A percentile compares a stretch with the other conserved stretches of the same genome.
Evolutionary conservation across 441 rosid genomes (phyloP).

Genomic region (Hura crepitans): DNA sequence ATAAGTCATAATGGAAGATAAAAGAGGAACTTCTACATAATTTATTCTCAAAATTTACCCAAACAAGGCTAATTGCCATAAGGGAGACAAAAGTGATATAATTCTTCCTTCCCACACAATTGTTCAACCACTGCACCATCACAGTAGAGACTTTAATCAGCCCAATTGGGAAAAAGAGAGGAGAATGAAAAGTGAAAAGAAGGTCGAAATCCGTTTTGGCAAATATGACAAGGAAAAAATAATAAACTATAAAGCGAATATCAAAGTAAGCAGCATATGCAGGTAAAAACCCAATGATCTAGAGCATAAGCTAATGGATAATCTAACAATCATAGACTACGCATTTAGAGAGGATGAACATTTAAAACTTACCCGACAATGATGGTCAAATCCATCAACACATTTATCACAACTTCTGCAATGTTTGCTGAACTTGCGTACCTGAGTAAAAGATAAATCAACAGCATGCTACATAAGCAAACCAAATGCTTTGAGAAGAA

Average conservation of each 20-base stretch:
- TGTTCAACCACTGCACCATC: conserved; percentile 85
- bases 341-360: background rate
- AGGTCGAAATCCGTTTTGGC: background rate
- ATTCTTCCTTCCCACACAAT: conserved; percentile 88
- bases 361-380: conserved; percentile 68
- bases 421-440: conserved; percentile 89
- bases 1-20: background rate
- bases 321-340: background rate
- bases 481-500: background rate
- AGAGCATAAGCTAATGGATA: background rate
- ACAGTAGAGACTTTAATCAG: conserved; percentile 21
- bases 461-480: conserved; percentile 5
- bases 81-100: conserved; percentile 82
- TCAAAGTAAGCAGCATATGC: background rate
- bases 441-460: conserved; percentile 39
- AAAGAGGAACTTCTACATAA: conserved; percentile 14
- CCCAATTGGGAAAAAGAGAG: background rate
- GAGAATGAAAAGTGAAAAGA: background rate
- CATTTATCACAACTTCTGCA: conserved; percentile 95
- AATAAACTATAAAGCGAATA: background rate
- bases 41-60: conserved; percentile 52
- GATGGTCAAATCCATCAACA: conserved; percentile 96
- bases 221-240: conserved; percentile 1
- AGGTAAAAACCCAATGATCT: background rate
- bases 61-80: conserved; percentile 78